phyloP scores from a whole-genome alignment of 164 flowering plant genomes.

The Stephania yunnanensis region DNA sequence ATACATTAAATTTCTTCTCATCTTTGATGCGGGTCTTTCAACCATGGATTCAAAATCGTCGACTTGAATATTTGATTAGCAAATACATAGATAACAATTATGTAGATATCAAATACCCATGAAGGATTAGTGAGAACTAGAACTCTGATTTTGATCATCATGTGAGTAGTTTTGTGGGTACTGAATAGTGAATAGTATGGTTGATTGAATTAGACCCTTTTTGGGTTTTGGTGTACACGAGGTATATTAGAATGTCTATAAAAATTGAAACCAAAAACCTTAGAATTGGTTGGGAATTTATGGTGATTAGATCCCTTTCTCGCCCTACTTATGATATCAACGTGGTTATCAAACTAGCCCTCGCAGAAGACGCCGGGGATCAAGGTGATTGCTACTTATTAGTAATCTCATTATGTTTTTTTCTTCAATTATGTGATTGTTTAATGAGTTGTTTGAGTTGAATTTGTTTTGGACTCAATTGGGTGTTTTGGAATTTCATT shows the following conservation, averaged over 20 bases:
- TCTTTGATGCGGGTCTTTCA: conserved; percentile 9
- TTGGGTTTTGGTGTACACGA: neutral
- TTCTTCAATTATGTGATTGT: neutral
- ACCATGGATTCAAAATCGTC: conserved; percentile 25
- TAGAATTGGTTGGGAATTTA: conserved; percentile 20
- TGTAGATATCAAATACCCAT: neutral
- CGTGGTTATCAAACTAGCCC: conserved; percentile 66
- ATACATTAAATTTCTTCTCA: too few relatives aligned
- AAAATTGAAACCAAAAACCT: conserved; percentile 18
- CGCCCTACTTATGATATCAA: conserved; percentile 78
- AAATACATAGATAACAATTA: conserved; percentile 15
- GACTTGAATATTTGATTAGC: conserved; percentile 30
- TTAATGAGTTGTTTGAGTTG: neutral
- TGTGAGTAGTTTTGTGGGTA: too few relatives aligned
- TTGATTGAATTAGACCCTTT: neutral
- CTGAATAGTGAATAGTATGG: neutral
- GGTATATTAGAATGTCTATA: conserved; percentile 16
- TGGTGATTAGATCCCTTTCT: conserved; percentile 47
- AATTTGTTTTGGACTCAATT: neutral
- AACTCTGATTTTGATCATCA: too few relatives aligned
- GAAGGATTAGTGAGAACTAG: too few relatives aligned
- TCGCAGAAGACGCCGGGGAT: conserved; percentile 68
- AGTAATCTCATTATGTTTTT: neutral
- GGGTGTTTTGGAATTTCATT: neutral
- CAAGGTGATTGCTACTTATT: conserved; percentile 13